Conservation (phyloP, 768 basidiomycete species). For the Pleurotus eryngii region DNA sequence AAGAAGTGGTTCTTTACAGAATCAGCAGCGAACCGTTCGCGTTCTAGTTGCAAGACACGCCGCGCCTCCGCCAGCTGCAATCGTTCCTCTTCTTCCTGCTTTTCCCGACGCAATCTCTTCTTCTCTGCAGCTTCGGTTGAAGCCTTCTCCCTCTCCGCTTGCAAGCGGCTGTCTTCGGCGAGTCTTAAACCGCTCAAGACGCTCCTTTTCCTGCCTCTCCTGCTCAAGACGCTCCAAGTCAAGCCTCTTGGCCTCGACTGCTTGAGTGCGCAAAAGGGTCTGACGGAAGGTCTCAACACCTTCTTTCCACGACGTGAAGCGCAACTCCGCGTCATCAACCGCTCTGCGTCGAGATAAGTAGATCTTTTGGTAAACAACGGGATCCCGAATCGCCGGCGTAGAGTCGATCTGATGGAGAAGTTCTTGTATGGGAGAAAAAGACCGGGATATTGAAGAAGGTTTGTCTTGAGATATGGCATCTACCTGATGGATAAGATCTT, state of each 20-base stretch:
- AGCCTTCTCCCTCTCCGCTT: constrained; percentile 13
- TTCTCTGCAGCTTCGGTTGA: constrained; percentile 16
- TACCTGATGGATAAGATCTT: constrained; percentile 29
- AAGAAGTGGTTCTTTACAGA: constrained; percentile 1
- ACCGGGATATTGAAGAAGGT: constrained; percentile 37
- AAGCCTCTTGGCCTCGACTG: constrained; percentile 37
- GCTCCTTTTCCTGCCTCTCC: constrained; percentile 10
- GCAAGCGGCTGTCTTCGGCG: constrained; percentile 14
- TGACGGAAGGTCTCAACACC: constrained; percentile 36
- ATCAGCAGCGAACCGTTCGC: constrained; percentile 5
- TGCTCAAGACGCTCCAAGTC: constrained; percentile 30
- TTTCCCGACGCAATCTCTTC: constrained; percentile 8
- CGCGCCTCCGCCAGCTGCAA: constrained; percentile 16
- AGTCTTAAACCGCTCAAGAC: constrained; percentile 9
- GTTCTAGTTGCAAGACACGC: constrained; percentile 12
- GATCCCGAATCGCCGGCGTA: constrained; percentile 38
- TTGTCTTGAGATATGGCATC: constrained; percentile 31
- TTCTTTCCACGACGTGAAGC: constrained; percentile 47
- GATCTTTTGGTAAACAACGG: constrained; percentile 43
- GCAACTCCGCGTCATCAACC: constrained; percentile 49
- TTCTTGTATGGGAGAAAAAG: constrained; percentile 52
- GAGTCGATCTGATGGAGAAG: constrained; percentile 55
- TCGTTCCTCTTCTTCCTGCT: constrained; percentile 15
- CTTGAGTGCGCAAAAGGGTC: constrained; percentile 37
- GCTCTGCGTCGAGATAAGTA: constrained; percentile 45